These are phyloP conservation scores for Orychophragmus violaceus DNA, from an alignment of 345 rosid genomes.

Conservation along the genomic window DNA sequence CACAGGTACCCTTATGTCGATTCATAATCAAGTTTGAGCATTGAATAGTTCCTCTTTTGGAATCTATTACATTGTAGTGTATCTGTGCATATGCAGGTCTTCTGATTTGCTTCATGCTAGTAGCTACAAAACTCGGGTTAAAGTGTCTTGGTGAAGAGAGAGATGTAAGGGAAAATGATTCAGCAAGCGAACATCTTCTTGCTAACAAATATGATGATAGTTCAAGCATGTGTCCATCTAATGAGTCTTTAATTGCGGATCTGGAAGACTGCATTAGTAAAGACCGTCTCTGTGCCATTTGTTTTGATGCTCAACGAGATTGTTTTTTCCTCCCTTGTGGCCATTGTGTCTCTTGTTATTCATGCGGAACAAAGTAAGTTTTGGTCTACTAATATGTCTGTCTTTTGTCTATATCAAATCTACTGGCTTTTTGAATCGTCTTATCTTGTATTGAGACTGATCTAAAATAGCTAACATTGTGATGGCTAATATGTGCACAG, in stretches of 20 bases:
- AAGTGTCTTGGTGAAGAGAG: conserved; percentile 23
- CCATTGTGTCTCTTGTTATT: conserved; percentile 76
- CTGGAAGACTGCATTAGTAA: conserved; percentile 37
- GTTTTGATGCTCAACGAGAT: conserved; percentile 83
- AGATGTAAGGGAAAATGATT: conserved; percentile 15
- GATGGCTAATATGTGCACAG: conserved; percentile 32
- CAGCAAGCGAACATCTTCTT: conserved; percentile 46
- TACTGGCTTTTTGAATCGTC: background rate
- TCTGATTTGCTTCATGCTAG: conserved; percentile 47
- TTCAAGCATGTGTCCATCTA: conserved; percentile 54
- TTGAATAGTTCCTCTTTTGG: background rate
- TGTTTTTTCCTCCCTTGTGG: conserved; percentile 95
- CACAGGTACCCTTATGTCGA: conserved; percentile 38
- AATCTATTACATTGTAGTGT: background rate
- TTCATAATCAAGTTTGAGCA: background rate
- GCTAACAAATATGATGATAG: conserved; percentile 56
- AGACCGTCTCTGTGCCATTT: conserved; percentile 77
- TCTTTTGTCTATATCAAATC: background rate
- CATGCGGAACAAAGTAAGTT: conserved; percentile 54
- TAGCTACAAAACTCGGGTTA: conserved; percentile 39
- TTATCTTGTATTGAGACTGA: background rate
- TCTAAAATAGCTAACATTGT: background rate
- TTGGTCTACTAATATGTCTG: background rate
- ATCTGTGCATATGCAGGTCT: conserved; percentile 37
- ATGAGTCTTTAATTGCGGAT: conserved; percentile 59